Conservation (phyloP, 768 basidiomycete species). For the Lactarius trivialis region DNA sequence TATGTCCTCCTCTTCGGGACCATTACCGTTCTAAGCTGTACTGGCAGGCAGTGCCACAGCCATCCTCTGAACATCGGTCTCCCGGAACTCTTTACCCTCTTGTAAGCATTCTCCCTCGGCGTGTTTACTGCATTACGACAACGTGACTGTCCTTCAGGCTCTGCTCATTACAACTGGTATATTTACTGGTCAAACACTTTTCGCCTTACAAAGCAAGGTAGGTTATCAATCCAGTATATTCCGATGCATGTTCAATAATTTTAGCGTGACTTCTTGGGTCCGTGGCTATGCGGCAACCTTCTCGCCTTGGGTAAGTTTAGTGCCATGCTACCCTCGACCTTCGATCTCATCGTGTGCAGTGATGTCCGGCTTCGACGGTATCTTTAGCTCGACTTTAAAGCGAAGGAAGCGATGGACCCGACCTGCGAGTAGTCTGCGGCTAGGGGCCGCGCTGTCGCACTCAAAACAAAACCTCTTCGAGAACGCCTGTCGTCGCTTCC, state of each 20-base stretch:
- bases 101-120: conserved; percentile 92
- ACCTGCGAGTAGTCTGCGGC: too few species aligned
- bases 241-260: neutral
- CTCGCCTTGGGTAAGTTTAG: conserved; percentile 59
- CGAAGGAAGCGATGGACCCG: too few species aligned
- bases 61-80: conserved; percentile 84
- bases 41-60: conserved; percentile 90
- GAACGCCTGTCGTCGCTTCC: too few species aligned
- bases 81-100: conserved; percentile 77
- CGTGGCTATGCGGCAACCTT: conserved; percentile 82
- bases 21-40: conserved; percentile 72
- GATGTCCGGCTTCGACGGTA: conserved; percentile 75
- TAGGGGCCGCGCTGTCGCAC: too few species aligned
- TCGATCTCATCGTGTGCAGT: conserved; percentile 34
- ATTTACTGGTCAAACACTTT: conserved; percentile 88
- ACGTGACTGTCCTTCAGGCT: conserved; percentile 75
- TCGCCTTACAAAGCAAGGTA: conserved; percentile 92
- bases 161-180: conserved; percentile 88
- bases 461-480: too few species aligned
- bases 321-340: neutral
- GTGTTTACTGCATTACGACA: conserved; percentile 71
- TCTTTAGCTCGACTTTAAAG: too few species aligned
- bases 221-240: conserved; percentile 14
- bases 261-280: conserved; percentile 93
- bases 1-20: conserved; percentile 75